phyloP scores from a whole-genome alignment of 371 early-diverging fungal genomes.

The Mucor circinelloides region DNA sequence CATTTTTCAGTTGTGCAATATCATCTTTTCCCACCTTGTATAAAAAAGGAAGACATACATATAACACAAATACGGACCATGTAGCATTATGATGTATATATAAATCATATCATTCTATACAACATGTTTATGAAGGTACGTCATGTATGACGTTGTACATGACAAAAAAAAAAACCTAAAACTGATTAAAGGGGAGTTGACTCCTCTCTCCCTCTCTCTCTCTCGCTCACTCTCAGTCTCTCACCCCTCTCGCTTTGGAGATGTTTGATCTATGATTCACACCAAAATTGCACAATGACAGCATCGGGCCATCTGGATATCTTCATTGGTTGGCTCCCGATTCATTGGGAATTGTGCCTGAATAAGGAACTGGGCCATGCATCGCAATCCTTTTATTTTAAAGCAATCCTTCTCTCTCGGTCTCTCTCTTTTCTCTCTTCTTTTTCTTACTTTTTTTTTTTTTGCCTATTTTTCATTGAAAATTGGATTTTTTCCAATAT shows the following conservation, averaged over 20 bases:
- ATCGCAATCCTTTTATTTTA: not conserved
- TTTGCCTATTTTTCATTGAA: not conserved
- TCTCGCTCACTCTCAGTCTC: not conserved
- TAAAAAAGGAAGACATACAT: not conserved
- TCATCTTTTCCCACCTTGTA: not conserved
- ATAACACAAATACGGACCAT: not conserved
- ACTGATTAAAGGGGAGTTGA: not conserved
- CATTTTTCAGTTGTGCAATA: not conserved
- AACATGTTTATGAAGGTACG: not conserved
- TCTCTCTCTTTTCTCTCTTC: not conserved
- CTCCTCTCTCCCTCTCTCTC: too few relatives aligned
- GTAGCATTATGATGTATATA: not conserved
- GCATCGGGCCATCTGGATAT: not conserved
- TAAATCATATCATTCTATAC: not conserved
- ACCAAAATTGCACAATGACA: conserved; percentile 11
- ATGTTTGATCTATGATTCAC: not conserved
- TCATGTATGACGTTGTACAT: conserved; percentile 2
- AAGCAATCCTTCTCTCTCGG: not conserved
- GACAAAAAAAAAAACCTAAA: not conserved
- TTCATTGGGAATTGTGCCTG: conserved; percentile 7
- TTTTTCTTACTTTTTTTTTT: not conserved
- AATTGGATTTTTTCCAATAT: not conserved
- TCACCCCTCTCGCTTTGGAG: not conserved
- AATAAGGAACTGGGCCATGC: conserved; percentile 12
- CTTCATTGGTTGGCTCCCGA: conserved; percentile 4